Evolutionary conservation across 192 early-diverging fungal species (phyloP), one percentile per base, ranked within the genome.

Genomic region (Rhizoclosmatium sp.): DNA sequence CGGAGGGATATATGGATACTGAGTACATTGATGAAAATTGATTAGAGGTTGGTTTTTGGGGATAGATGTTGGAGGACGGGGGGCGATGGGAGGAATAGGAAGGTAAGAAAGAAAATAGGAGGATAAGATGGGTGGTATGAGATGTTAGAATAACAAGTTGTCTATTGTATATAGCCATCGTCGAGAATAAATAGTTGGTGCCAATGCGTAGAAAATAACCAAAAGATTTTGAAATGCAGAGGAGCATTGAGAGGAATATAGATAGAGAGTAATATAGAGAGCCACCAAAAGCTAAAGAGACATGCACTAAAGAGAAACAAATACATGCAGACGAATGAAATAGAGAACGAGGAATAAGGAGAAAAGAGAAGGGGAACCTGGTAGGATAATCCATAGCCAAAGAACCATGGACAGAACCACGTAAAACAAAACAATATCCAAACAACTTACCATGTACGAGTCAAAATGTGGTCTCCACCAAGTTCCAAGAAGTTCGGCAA

Each of bases 401-500:
- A 31, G 31, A 31, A 31, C 31, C 31, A 31, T 31, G 31, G 31
- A 31, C 31, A 31, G 31, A 31, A 31, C 31, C 31, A 31, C 31
- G 31, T 31, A 31, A 31, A 31, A 31, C 31, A 31, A 31, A 31
- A 31, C 31, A 31, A 31, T 31, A 31, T 31, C 31, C 31, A 69
- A 14, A 21, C 45, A 5, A 76, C 80, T 65, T 85, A 94, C 93
- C 93, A 92, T 89, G 65, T 87, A 91, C 5, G 85, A 88, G 66
- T 94, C 93, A 85, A 94, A 95, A 75, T 93, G 90, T 16, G 93
- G 92, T 72, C 93, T 68, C 89, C 91, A 94, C 92, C 92, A 94
- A 39, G 85, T 85, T 47, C 86, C 87, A 2, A 95, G 75, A 69
- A 93, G 90, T 80, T 95, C 92, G 9, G 92, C 91, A 44, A 94